Percentiles rank a stretch among this genome's conserved stretches.
phyloP scores from a whole-genome alignment of 371 early-diverging fungal species.

The Phascolomyces articulosus region DNA sequence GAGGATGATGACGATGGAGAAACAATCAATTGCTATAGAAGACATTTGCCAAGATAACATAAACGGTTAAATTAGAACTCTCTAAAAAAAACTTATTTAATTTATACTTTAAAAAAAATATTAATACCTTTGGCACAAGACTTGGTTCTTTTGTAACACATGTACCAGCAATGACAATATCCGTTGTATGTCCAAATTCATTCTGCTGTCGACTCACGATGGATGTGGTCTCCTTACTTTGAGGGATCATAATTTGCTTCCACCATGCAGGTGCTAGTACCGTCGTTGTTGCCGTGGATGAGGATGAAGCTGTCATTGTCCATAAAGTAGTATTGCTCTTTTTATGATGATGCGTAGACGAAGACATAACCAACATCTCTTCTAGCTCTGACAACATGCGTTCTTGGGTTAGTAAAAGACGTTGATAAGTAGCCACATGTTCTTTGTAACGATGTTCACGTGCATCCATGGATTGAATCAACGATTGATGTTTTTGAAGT shows the following conservation, averaged over 20 bases:
- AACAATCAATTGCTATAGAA: not conserved
- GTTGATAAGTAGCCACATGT: conserved; percentile 16
- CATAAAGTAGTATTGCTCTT: not conserved
- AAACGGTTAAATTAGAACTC: too few species aligned
- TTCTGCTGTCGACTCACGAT: conserved; percentile 12
- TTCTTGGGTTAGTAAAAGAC: conserved; percentile 4
- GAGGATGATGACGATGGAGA: not conserved
- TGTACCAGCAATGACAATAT: conserved; percentile 26
- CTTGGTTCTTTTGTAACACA: conserved; percentile 16
- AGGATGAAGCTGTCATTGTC: not conserved
- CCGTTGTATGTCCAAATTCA: conserved; percentile 8
- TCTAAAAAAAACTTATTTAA: not conserved
- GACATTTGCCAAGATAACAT: too few species aligned
- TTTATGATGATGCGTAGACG: not conserved
- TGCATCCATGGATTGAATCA: conserved; percentile 17
- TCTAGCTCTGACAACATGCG: conserved; percentile 20
- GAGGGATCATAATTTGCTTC: not conserved
- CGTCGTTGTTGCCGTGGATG: not conserved
- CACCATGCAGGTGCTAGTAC: not conserved
- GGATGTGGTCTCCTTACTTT: not conserved
- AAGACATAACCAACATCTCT: not conserved
- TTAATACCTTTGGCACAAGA: conserved; percentile 12
- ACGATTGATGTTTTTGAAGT: conserved; percentile 10
- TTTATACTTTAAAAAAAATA: not conserved
- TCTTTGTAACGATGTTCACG: conserved; percentile 18